phyloP scores from a whole-genome alignment of 2,329 filamentous ascomycete genomes.

The Akanthomyces muscarius region DNA sequence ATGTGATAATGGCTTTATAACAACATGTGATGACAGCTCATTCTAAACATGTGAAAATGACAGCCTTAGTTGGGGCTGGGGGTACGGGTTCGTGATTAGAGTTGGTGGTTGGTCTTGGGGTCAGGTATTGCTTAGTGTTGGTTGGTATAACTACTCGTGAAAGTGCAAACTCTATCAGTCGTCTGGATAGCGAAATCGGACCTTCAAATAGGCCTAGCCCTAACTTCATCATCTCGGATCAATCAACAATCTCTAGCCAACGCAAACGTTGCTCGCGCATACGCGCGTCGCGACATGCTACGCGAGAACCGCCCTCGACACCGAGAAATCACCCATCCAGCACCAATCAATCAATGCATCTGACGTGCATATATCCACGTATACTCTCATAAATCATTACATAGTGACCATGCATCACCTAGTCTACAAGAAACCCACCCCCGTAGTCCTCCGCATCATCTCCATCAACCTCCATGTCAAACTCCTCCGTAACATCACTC shows the following conservation, averaged over 20 bases:
- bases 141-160: too few species aligned
- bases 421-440: conserved; percentile 43
- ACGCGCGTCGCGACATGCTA: neutral
- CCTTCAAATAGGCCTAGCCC: too few species aligned
- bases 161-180: too few species aligned
- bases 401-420: neutral
- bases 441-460: conserved; percentile 42
- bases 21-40: too few species aligned
- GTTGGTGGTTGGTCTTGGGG: too few species aligned
- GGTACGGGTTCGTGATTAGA: too few species aligned
- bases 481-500: conserved; percentile 42
- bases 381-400: neutral
- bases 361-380: neutral
- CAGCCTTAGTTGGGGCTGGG: too few species aligned
- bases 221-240: too few species aligned
- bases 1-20: too few species aligned
- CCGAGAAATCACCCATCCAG: neutral
- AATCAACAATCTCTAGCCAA: neutral
- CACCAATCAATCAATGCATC: neutral
- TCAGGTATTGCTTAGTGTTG: too few species aligned
- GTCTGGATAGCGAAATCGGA: too few species aligned
- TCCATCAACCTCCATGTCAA: conserved; percentile 34
- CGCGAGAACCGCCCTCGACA: neutral
- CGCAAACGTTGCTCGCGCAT: neutral
- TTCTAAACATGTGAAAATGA: too few species aligned